These are phyloP conservation scores for Rhizopus delemar DNA, from an alignment of 371 early-diverging fungal genomes.

Conservation along the genomic window DNA sequence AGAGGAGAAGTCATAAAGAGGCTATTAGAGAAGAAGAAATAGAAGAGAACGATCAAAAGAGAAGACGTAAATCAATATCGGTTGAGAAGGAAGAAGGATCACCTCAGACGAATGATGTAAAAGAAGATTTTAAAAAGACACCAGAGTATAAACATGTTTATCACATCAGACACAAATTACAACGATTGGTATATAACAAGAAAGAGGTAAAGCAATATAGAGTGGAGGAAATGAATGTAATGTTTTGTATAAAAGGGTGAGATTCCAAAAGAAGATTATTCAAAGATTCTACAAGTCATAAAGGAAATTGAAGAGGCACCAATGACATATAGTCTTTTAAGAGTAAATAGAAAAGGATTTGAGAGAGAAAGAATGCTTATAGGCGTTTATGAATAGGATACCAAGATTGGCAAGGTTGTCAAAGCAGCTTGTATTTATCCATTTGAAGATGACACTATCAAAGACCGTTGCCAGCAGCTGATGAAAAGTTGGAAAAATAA, in stretches of 20 bases:
- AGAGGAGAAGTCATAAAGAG: conserved; percentile 30
- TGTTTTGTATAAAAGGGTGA: conserved; percentile 34
- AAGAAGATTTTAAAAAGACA: conserved; percentile 23
- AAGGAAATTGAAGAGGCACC: conserved; percentile 49
- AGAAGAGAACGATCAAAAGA: conserved; percentile 31
- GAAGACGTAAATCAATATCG: conserved; percentile 42
- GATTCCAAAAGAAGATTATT: conserved; percentile 48
- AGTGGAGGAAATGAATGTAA: not conserved
- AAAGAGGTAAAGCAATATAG: conserved; percentile 33
- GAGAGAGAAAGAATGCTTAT: not conserved
- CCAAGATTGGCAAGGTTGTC: conserved; percentile 56
- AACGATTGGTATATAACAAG: conserved; percentile 51
- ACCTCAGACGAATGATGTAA: conserved; percentile 8
- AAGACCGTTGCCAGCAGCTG: conserved; percentile 43
- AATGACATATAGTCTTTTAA: conserved; percentile 45
- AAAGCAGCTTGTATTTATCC: conserved; percentile 44
- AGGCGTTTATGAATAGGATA: conserved; percentile 31
- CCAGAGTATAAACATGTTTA: conserved; percentile 42
- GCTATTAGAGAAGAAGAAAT: conserved; percentile 24
- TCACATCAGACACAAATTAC: conserved; percentile 44
- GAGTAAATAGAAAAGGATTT: conserved; percentile 28
- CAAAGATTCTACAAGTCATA: conserved; percentile 40
- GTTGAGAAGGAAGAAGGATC: conserved; percentile 24
- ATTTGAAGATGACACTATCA: conserved; percentile 42
- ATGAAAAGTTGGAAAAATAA: conserved; percentile 42